Conservation (phyloP, 257 asterid species). For the Eustoma russellianum region DNA sequence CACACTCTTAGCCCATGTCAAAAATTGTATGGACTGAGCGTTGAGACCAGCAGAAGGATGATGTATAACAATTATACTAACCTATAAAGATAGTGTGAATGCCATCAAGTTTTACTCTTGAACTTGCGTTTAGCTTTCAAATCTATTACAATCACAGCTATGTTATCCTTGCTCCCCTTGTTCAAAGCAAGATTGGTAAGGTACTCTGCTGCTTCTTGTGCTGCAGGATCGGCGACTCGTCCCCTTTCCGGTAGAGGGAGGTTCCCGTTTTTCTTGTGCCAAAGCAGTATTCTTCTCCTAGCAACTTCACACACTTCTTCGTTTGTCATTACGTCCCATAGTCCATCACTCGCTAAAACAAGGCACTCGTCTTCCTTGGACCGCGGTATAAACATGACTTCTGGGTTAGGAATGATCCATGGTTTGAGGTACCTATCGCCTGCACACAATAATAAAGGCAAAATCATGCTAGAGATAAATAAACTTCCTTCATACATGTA, state of each 20-base stretch:
- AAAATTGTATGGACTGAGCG: conserved; percentile 51
- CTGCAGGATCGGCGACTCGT: conserved; percentile 64
- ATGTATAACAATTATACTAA: conserved; percentile 17
- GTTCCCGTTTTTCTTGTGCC: conserved; percentile 68
- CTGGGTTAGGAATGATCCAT: conserved; percentile 82
- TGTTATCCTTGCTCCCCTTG: conserved; percentile 69
- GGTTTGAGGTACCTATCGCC: conserved; percentile 84
- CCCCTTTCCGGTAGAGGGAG: conserved; percentile 39
- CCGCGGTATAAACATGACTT: conserved; percentile 55
- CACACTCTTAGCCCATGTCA: conserved; percentile 51
- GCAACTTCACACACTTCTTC: conserved; percentile 73
- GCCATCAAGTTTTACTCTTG: conserved; percentile 49
- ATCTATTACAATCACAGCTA: conserved; percentile 69
- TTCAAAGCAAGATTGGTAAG: conserved; percentile 55
- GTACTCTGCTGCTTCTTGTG: conserved; percentile 80
- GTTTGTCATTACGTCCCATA: conserved; percentile 74
- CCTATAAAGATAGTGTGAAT: conserved; percentile 1
- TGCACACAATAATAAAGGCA: conserved; percentile 9
- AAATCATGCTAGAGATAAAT: not conserved
- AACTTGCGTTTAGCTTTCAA: conserved; percentile 62
- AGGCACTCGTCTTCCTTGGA: conserved; percentile 75
- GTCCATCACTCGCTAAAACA: conserved; percentile 66
- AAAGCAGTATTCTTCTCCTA: conserved; percentile 45
- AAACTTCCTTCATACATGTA: not conserved
- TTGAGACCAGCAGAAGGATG: conserved; percentile 28